Percentiles rank a stretch among this genome's conserved stretches.
Conservation (phyloP, 1,284 basidiomycete species). For the Ganoderma lucidum region DNA sequence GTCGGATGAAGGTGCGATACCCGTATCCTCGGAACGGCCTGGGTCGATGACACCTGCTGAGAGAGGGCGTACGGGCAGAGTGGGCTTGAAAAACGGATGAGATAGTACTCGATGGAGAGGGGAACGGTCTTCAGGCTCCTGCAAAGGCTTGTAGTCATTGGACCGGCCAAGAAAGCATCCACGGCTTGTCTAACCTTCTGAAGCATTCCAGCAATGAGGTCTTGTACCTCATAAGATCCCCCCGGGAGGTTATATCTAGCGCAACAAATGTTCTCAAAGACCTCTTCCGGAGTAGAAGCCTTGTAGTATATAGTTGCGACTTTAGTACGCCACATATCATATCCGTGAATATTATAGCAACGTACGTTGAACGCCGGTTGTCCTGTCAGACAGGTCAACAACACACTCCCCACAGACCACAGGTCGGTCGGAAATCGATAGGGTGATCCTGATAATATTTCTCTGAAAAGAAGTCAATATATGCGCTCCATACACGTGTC, state of each 20-base stretch:
- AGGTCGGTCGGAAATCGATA: slow-evolving; percentile 39
- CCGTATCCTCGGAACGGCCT: not conserved
- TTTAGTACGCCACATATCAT: not conserved
- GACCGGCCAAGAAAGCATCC: not conserved
- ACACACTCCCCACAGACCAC: slow-evolving; percentile 41
- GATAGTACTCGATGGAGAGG: slow-evolving; percentile 32
- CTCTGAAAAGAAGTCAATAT: slow-evolving; percentile 29
- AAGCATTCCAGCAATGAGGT: slow-evolving; percentile 35
- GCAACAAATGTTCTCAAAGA: slow-evolving; percentile 33
- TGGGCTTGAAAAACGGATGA: slow-evolving; percentile 38
- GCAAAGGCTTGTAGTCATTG: not conserved
- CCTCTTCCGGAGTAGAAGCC: slow-evolving; percentile 23
- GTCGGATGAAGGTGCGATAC: not conserved
- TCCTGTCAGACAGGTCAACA: slow-evolving; percentile 37
- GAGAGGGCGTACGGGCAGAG: slow-evolving; percentile 19
- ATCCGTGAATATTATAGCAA: not conserved
- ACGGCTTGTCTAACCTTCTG: slow-evolving; percentile 29
- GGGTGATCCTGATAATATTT: slow-evolving; percentile 32
- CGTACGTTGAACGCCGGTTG: slow-evolving; percentile 33
- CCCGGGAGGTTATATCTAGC: slow-evolving; percentile 24
- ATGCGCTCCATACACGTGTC: slow-evolving; percentile 3
- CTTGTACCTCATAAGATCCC: slow-evolving; percentile 26
- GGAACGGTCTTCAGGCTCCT: slow-evolving; percentile 36
- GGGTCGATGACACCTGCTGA: not conserved
- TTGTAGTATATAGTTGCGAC: slow-evolving; percentile 6